Evolutionary conservation across 495 filamentous ascomycete genomes (phyloP), one percentile per base, ranked within the genome.

Genomic region (Amorphotheca resinae): DNA sequence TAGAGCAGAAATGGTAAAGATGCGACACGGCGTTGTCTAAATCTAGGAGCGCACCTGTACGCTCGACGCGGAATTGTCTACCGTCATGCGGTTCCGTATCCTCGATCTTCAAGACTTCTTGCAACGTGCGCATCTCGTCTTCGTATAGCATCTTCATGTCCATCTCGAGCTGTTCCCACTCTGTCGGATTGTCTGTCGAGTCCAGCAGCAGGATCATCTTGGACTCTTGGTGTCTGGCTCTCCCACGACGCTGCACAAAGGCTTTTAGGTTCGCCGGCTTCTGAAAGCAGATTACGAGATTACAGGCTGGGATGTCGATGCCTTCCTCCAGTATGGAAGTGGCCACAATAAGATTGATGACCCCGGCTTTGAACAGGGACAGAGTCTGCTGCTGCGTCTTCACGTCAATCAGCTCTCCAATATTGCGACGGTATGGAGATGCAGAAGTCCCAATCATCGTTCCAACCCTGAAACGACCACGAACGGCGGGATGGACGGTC

Each of bases 281-380:
- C 46, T 93, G 76, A 53, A 84, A 93, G 54, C 86, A 91, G n/a
- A 95, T 67, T 9, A 95, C 86, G 23, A 86, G 54, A 52, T 89
- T 83, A 57, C 89, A 95, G 5, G 79, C 77, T 7, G 80, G 79
- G 2, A 95, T 71, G 57, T 95, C 89, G 30, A 98, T 83, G 0
- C 89, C 91, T 61, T 98, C 91, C 59, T 96, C 89, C 0, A 93
- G 64, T 0, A 88, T 88, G 52, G 74, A 82, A 0, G 89, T 95
- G 0, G 85, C 74, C 5, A 98, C 62, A 8, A 98, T 67, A 1
- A 98, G 65, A 51, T 95, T 91, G 22, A 74, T 75, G 3, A 61
- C 64, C 7, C 87, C 85, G 2, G 55, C 51, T 14, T 75, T 73
- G 47, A 98, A 88, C 11, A 77, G 66, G 7, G 76, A 64, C 1